Base-by-base conservation (phyloP, 495 filamentous ascomycete genomes). In the Xylaria nigripes region DNA sequence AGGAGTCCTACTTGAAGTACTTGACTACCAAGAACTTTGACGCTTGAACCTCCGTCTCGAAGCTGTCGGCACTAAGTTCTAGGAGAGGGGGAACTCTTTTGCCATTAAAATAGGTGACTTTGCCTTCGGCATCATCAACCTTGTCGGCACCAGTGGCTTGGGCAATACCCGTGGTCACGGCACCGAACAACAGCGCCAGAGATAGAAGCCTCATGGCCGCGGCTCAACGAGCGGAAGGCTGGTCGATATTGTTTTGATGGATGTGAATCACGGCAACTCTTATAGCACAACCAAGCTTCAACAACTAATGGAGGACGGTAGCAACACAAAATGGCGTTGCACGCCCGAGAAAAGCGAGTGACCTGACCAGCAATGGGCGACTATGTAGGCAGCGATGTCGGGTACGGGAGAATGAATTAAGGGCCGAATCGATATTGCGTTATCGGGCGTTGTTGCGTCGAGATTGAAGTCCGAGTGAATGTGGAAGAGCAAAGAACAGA, bases 61-160 rank as follows among this genome's bases (percentile, higher is more conserved):
- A 76, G 48, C 61, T 76, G 42, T 68, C 61, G 38, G 68, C 61
- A 13, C 72, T 76, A 55, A 78, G 54, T 44, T 77, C 81, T 58
- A 78, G 77, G 65, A 90, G 69, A 23, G 86, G 84, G 21, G 90
- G 90, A 12, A 95, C 89, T 55, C 79, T 75, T 34, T 88, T 73
- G 45, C 79, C 86, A 72, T 96, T 93, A 75, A 95, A 96, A 21
- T 78, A 76, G 16, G 88, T 90, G 41, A 68, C 68, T 58, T 73
- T 64, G 16, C 49, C 55, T 18, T 65, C 54, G 30, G 54, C 51
- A 40, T 67, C 65, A 16, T 70, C 57, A 19, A 19, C 58, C 38
- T 54, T 64, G 12, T 67, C 70, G 5, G 71, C 65, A 41, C 61
- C 65, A 42, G 68, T 64, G 45, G 62, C 61, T 55, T 65, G 54